Evolutionary conservation across 73 alveolate genomes (phyloP).

Genomic region (Stentor coeruleus): DNA sequence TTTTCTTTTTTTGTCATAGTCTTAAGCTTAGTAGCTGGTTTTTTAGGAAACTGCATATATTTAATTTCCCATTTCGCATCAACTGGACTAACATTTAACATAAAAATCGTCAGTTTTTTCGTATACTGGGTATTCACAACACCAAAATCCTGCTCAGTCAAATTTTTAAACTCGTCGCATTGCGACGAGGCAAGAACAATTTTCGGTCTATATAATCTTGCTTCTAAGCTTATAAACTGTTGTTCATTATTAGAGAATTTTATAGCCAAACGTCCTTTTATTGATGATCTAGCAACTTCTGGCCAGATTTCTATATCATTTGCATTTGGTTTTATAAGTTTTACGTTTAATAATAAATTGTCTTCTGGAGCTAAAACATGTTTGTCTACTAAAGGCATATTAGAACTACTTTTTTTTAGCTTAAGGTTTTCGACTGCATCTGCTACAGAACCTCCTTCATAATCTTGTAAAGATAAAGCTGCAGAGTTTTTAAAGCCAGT

Average conservation of each 20-base stretch:
- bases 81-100: conserved; percentile 47
- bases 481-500: conserved; percentile 46
- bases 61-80: conserved; percentile 65
- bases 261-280: conserved; percentile 37
- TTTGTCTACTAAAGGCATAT: conserved; percentile 30
- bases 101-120: conserved; percentile 40
- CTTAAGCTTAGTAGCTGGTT: conserved; percentile 45
- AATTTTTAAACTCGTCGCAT: conserved; percentile 54
- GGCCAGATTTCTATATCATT: conserved; percentile 62
- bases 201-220: conserved; percentile 53
- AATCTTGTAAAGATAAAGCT: conserved; percentile 17
- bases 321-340: conserved; percentile 49
- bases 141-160: conserved; percentile 57
- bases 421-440: conserved; percentile 28
- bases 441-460: conserved; percentile 25
- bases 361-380: conserved; percentile 53
- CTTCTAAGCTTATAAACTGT: conserved; percentile 41
- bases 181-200: conserved; percentile 39
- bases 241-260: conserved; percentile 44
- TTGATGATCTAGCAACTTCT: conserved; percentile 21
- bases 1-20: conserved; percentile 58
- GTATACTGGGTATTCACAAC: conserved; percentile 46
- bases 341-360: conserved; percentile 37
- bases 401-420: conserved; percentile 7
- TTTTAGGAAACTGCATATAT: conserved; percentile 60